Base-by-base conservation (phyloP, 306 rosid genomes). In the Echinosophora koreensis region DNA sequence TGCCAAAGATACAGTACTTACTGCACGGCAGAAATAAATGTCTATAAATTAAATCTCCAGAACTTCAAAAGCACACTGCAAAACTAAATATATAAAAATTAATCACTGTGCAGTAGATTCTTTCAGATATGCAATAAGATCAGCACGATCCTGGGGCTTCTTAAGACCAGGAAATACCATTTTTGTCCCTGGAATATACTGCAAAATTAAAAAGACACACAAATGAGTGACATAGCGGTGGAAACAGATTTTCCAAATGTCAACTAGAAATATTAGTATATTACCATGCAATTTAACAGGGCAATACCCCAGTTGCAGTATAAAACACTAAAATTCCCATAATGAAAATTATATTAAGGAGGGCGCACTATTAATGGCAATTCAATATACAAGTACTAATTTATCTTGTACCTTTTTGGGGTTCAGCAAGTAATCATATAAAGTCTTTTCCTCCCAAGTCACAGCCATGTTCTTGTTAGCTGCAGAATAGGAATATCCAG, bases 391-490 rank as follows among this genome's bases (percentile, higher is more conserved):
- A 81, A 18, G 55, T 8, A 13, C 37, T 3, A 41, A 47, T 46
- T 47, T 11, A 5, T 13, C 15, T 18, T 8, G 63, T 88, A 93
- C 98, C 97, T 93, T 93, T 84, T 93, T 93, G 54, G 98, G 98
- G 67, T 93, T 93, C 37, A 93, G 93, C 87, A 93, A 88, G 86
- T 93, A 93, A 69, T 93, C 97, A 22, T 93, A 93, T 57, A 93
- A 63, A 11, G 98, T 88, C 86, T 93, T 93, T 39, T 93, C 98
- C 77, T 91, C 97, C 98, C 98, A 93, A 34, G 0, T 81, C 78
- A 93, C 98, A 66, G 98, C 98, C 98, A 85, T 93, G 85, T 82
- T 89, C 87, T 93, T 93, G 91, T 93, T 93, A 72, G 98, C 98
- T 44, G 97, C 60, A 6, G 98, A 93, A 63, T 93, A 93, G 8